phyloP scores from a whole-genome alignment of 2,329 filamentous ascomycete genomes.

The Aureobasidium sp. region DNA sequence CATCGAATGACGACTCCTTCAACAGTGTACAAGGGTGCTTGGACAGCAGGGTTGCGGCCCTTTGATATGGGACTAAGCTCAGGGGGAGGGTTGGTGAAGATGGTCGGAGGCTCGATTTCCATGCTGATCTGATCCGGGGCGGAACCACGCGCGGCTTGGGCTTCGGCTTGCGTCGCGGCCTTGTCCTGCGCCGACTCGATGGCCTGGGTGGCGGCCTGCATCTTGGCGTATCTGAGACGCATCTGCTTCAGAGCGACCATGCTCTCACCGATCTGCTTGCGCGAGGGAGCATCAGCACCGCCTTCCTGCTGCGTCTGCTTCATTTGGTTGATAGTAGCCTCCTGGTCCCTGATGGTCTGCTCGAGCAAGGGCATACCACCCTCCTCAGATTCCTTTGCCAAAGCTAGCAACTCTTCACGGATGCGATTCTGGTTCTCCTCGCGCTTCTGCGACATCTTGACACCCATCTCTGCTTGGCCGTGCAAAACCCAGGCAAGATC shows the following conservation, averaged over 20 bases:
- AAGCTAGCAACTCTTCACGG: constrained; percentile 9
- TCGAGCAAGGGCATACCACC: constrained; percentile 7
- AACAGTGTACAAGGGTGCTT: constrained; percentile 20
- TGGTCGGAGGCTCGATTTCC: background rate
- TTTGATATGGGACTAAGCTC: constrained; percentile 16
- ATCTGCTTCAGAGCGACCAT: background rate
- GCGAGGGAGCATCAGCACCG: background rate
- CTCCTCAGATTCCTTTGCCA: constrained; percentile 15
- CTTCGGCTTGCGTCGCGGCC: background rate
- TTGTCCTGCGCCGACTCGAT: background rate
- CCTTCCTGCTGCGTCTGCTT: background rate
- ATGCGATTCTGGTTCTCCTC: constrained; percentile 5
- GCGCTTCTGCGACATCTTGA: background rate
- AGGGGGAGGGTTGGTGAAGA: constrained; percentile 10
- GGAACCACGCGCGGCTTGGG: background rate
- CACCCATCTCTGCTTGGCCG: constrained; percentile 39
- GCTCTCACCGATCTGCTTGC: background rate
- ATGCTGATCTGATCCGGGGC: background rate
- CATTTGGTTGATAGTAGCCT: background rate
- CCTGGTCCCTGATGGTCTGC: constrained; percentile 7
- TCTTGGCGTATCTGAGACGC: constrained; percentile 2
- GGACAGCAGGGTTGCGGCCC: constrained; percentile 11
- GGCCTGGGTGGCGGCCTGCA: background rate
- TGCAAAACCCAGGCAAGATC: constrained; percentile 52
- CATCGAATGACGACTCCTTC: constrained; percentile 29